Percentiles rank a stretch among this genome's conserved stretches.
Conservation (phyloP, 2,329 filamentous ascomycete genomes). For the Celoporthe dispersa region DNA sequence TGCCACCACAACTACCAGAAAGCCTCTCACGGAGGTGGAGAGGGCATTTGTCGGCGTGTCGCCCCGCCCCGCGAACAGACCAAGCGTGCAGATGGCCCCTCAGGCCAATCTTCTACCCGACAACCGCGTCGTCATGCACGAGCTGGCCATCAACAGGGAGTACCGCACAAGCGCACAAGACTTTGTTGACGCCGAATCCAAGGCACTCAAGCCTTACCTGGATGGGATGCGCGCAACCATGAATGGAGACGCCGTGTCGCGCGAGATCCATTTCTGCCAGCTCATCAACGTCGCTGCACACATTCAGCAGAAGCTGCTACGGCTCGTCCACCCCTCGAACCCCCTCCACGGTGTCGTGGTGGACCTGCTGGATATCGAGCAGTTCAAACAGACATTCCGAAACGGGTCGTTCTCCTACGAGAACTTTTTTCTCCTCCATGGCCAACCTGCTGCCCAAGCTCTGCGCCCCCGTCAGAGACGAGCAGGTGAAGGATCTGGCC, state of each 20-base stretch:
- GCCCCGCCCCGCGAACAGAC: constrained; percentile 41
- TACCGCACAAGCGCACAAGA: constrained; percentile 71
- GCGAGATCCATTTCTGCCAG: constrained; percentile 68
- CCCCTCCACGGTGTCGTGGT: constrained; percentile 76
- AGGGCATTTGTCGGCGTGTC: constrained; percentile 51
- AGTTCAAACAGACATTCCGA: constrained; percentile 70
- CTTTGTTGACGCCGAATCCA: constrained; percentile 60
- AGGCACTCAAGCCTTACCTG: constrained; percentile 54
- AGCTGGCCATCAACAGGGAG: constrained; percentile 78
- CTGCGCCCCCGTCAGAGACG: constrained; percentile 80
- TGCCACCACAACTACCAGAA: neutral
- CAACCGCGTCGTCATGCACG: constrained; percentile 77
- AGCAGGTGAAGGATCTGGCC: constrained; percentile 70
- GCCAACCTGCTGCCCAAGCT: constrained; percentile 75
- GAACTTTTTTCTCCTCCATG: constrained; percentile 77
- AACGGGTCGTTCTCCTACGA: constrained; percentile 79
- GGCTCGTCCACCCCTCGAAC: constrained; percentile 71
- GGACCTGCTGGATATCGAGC: constrained; percentile 74
- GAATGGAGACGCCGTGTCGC: constrained; percentile 58
- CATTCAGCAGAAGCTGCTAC: constrained; percentile 72
- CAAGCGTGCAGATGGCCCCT: constrained; percentile 13
- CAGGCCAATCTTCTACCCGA: constrained; percentile 60
- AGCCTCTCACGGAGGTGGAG: constrained; percentile 31
- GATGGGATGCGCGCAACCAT: constrained; percentile 67
- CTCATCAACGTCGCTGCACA: constrained; percentile 73